Percentiles rank a stretch among this genome's conserved stretches.
phyloP scores from a whole-genome alignment of 345 rosid species.

The Aquilaria sinensis region DNA sequence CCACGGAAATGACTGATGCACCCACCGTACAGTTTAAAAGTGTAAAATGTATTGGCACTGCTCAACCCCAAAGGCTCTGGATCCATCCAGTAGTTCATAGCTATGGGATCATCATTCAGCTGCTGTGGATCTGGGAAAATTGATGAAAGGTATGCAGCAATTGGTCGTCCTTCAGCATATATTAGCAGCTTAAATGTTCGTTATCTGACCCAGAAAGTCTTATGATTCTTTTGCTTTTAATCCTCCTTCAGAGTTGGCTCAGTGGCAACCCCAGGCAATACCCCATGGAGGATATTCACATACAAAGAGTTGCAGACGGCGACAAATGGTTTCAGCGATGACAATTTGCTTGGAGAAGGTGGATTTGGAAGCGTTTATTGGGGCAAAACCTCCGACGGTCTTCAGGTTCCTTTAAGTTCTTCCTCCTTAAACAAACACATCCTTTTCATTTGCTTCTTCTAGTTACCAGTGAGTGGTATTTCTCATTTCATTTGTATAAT shows the following conservation, averaged over 20 bases:
- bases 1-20: conserved; percentile 14
- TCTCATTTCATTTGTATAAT: neutral
- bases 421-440: neutral
- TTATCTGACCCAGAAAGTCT: neutral
- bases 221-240: too few species aligned
- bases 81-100: neutral
- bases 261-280: conserved; percentile 20
- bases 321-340: conserved; percentile 66
- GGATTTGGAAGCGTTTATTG: conserved; percentile 72
- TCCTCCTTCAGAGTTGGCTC: conserved; percentile 7
- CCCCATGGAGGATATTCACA: conserved; percentile 65
- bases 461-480: neutral
- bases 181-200: neutral
- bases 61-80: too few species aligned
- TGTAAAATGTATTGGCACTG: neutral
- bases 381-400: conserved; percentile 68
- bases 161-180: neutral
- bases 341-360: conserved; percentile 53
- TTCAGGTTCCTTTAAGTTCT: conserved; percentile 29
- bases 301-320: conserved; percentile 59
- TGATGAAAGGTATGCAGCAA: conserved; percentile 39
- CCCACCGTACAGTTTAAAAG: conserved; percentile 20
- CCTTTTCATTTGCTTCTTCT: neutral
- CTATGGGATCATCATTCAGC: conserved; percentile 49
- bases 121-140: conserved; percentile 39